Evolutionary conservation across 495 filamentous ascomycete genomes (phyloP).

Genomic region (Poronia punctata): DNA sequence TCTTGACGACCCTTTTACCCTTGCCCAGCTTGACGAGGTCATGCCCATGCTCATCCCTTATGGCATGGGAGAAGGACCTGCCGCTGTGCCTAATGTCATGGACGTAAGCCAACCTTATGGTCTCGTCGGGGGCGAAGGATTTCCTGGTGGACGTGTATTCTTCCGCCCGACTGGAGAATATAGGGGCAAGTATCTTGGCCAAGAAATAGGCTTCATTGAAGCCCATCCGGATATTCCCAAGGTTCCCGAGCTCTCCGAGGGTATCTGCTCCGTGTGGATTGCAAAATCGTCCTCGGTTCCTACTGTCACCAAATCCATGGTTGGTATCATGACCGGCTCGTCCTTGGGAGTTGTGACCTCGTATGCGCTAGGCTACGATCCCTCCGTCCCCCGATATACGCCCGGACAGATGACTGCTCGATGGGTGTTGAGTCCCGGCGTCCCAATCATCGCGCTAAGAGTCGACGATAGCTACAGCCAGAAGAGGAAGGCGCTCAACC

Average conservation of each 20-base stretch:
- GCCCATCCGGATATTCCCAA: conserved; percentile 63
- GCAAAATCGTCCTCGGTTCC: conserved; percentile 71
- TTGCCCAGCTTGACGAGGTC: conserved; percentile 67
- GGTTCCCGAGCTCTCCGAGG: conserved; percentile 52
- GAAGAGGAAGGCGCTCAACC: conserved; percentile 57
- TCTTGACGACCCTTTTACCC: conserved; percentile 62
- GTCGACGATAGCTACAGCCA: conserved; percentile 75
- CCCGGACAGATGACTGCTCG: conserved; percentile 73
- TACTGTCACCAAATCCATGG: conserved; percentile 63
- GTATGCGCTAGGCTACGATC: conserved; percentile 67
- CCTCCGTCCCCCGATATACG: conserved; percentile 57
- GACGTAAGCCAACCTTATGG: conserved; percentile 81
- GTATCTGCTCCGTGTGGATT: conserved; percentile 80
- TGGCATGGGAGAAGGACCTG: conserved; percentile 67
- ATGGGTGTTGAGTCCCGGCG: conserved; percentile 86
- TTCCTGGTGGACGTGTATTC: conserved; percentile 69
- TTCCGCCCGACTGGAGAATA: conserved; percentile 69
- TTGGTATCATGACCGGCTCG: conserved; percentile 79
- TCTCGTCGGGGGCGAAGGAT: conserved; percentile 77
- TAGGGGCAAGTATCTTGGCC: conserved; percentile 65
- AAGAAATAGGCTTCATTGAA: conserved; percentile 38
- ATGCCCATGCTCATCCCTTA: conserved; percentile 68
- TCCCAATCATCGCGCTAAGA: conserved; percentile 79
- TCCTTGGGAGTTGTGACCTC: conserved; percentile 79
- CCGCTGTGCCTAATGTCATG: conserved; percentile 76